Conservation (phyloP, 768 basidiomycete genomes). For the Kwoniella sp. region DNA sequence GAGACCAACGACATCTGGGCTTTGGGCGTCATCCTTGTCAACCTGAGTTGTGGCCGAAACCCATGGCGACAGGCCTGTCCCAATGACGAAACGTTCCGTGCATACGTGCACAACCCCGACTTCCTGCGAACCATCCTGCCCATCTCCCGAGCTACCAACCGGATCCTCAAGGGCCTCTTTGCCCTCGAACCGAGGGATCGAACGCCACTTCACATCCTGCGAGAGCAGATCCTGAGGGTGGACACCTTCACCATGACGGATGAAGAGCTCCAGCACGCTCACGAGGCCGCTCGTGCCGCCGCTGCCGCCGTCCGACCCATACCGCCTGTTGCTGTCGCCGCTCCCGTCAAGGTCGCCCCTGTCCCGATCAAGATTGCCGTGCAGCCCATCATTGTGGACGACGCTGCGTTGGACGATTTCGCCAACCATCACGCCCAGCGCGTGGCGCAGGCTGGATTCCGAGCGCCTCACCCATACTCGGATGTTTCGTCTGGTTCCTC, state of each 20-base stretch:
- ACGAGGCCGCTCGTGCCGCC: constrained; percentile 43
- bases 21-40: constrained; percentile 67
- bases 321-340: constrained; percentile 11
- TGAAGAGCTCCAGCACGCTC: constrained; percentile 52
- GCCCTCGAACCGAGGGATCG: constrained; percentile 61
- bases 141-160: constrained; percentile 64
- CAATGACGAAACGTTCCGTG: constrained; percentile 68
- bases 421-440: neutral
- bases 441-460: neutral
- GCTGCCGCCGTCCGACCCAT: constrained; percentile 34
- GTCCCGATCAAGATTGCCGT: neutral
- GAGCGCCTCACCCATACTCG: neutral
- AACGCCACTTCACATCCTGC: constrained; percentile 62
- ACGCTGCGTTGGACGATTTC: constrained; percentile 12
- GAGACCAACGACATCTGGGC: constrained; percentile 90
- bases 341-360: neutral
- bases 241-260: constrained; percentile 63
- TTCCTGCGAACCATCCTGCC: constrained; percentile 67
- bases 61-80: constrained; percentile 69
- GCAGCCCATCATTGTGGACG: neutral
- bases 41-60: constrained; percentile 71
- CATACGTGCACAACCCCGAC: constrained; percentile 65
- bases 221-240: constrained; percentile 57
- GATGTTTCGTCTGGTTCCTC: constrained; percentile 12
- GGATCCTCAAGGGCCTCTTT: constrained; percentile 69